phyloP scores from a whole-genome alignment of 1,139 yeast species.

The Insectozyma bohioensis region DNA sequence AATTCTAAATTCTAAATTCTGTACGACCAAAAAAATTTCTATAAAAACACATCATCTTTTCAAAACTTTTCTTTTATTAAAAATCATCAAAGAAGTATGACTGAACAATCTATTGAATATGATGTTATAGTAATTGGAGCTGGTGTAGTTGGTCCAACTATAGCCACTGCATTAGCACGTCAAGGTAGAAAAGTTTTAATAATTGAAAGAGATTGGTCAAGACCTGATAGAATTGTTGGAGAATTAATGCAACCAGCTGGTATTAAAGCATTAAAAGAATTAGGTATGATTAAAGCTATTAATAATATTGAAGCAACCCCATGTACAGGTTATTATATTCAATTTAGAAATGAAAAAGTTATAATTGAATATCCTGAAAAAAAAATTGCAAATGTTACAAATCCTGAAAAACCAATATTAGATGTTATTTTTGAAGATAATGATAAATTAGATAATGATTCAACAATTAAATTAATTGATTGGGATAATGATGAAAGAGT shows the following conservation, averaged over 20 bases:
- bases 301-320: slow-evolving; percentile 80
- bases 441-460: slow-evolving; percentile 52
- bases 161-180: slow-evolving; percentile 87
- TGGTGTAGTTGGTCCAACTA: slow-evolving; percentile 93
- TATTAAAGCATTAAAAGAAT: slow-evolving; percentile 69
- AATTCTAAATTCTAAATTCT: no score
- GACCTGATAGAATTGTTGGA: slow-evolving; percentile 96
- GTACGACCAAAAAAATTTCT: no score
- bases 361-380: slow-evolving; percentile 72
- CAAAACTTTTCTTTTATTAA: no score
- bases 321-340: slow-evolving; percentile 78
- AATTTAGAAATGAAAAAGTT: slow-evolving; percentile 58
- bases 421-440: slow-evolving; percentile 55
- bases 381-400: slow-evolving; percentile 40
- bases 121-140: slow-evolving; percentile 86
- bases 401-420: slow-evolving; percentile 50
- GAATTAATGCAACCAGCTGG: slow-evolving; percentile 97
- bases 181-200: slow-evolving; percentile 80
- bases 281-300: slow-evolving; percentile 80
- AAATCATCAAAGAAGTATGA: no score
- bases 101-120: no score
- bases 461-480: slow-evolving; percentile 44
- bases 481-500: slow-evolving; percentile 67
- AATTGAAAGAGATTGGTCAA: slow-evolving; percentile 84
- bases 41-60: no score